These are phyloP conservation scores for Candida ascalaphidarum DNA, from an alignment of 805 yeast species.

Conservation along the genomic window DNA sequence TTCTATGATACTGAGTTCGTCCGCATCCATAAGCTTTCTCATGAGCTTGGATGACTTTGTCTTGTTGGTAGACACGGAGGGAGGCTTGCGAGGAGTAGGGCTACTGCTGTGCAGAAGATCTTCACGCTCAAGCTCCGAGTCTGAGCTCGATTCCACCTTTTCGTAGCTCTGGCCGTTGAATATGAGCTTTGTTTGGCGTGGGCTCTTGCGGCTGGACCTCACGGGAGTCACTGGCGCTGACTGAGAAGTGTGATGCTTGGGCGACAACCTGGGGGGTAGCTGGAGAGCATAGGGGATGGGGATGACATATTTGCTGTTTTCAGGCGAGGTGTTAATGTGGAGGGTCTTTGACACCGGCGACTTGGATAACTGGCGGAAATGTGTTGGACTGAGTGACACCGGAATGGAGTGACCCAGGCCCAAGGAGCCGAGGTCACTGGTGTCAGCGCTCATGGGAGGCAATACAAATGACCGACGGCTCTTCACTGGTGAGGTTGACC, in stretches of 20 bases:
- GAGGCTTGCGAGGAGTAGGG: conserved; percentile 12
- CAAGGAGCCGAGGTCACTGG: no score
- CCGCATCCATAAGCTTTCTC: conserved; percentile 13
- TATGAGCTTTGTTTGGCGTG: conserved; percentile 13
- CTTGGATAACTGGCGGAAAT: conserved; percentile 19
- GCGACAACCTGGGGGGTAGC: conserved; percentile 32
- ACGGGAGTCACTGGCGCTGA: no score
- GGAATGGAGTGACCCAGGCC: no score
- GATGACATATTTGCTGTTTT: conserved; percentile 20
- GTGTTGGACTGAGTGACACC: no score
- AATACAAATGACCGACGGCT: no score
- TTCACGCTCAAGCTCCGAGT: conserved; percentile 7
- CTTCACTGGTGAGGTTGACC: no score
- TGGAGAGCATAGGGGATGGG: conserved; percentile 35
- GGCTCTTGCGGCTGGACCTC: no score
- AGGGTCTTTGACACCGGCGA: conserved; percentile 28
- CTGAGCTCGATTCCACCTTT: conserved; percentile 20
- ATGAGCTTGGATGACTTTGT: conserved; percentile 17
- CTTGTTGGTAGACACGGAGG: conserved; percentile 16
- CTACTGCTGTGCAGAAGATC: conserved; percentile 2
- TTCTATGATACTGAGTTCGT: conserved; percentile 35
- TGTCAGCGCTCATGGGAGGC: no score
- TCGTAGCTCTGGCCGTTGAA: conserved; percentile 31
- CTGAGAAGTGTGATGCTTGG: no score
- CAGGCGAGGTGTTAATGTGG: conserved; percentile 18